Conservation (phyloP, 1,139 yeast species). For the Trichomonascaceae sp. region DNA sequence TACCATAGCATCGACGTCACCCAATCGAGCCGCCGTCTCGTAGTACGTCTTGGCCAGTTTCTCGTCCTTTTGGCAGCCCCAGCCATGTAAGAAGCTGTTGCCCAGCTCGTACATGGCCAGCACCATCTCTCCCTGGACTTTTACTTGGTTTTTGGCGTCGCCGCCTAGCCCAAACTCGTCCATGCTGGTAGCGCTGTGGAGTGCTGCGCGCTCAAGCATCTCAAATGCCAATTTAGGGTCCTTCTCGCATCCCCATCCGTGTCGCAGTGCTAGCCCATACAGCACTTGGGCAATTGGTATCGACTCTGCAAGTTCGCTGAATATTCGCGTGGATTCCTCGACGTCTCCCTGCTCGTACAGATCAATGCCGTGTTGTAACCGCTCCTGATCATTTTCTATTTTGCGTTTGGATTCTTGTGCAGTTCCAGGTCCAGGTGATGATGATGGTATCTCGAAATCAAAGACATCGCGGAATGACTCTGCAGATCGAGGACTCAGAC, state of each 20-base stretch:
- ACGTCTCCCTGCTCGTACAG: slow-evolving; percentile 19
- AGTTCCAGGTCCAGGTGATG: too few species aligned
- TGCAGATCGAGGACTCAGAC: too few species aligned
- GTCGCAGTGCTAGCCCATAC: slow-evolving; percentile 4
- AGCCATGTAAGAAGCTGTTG: slow-evolving; percentile 24
- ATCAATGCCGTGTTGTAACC: slow-evolving; percentile 22
- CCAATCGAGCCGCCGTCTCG: slow-evolving; percentile 24
- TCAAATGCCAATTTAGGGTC: slow-evolving; percentile 17
- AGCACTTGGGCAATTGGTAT: slow-evolving; percentile 23
- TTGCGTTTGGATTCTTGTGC: slow-evolving; percentile 3
- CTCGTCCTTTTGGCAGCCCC: slow-evolving; percentile 23
- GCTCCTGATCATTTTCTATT: slow-evolving; percentile 2
- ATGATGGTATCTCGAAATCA: too few species aligned
- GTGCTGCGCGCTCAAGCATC: slow-evolving; percentile 19
- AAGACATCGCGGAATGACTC: too few species aligned
- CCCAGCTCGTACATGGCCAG: slow-evolving; percentile 25
- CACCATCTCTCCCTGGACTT: slow-evolving; percentile 15
- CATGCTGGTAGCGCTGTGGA: background rate
- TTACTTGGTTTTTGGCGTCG: background rate
- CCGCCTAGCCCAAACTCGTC: too few species aligned
- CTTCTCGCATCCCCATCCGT: slow-evolving; percentile 12
- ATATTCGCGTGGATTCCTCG: slow-evolving; percentile 13
- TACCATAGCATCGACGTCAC: slow-evolving; percentile 25
- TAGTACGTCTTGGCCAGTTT: slow-evolving; percentile 20
- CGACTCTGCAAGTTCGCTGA: slow-evolving; percentile 18